These are phyloP conservation scores for Trichophyton mentagrophytes DNA, from an alignment of 2,329 filamentous ascomycete species.

Conservation along the genomic window DNA sequence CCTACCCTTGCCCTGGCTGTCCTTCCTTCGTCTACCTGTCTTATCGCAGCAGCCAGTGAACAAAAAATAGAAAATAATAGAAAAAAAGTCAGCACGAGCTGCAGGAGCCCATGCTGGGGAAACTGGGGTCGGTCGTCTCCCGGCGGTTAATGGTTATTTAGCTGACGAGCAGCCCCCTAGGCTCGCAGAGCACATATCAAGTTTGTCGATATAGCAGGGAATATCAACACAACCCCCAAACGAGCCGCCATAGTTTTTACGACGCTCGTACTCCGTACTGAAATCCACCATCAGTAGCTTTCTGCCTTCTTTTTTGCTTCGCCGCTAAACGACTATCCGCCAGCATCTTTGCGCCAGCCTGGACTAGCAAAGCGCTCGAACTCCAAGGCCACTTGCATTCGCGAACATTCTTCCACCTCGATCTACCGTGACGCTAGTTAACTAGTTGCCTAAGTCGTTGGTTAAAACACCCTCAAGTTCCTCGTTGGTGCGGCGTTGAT, in stretches of 20 bases:
- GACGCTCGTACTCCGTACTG: too few species aligned
- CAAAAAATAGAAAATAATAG: not conserved
- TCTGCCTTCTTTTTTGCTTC: not conserved
- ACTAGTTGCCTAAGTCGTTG: too few species aligned
- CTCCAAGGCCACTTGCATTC: not conserved
- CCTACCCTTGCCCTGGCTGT: not conserved
- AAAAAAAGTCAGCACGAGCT: not conserved
- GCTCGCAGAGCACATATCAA: not conserved
- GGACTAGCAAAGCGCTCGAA: not conserved
- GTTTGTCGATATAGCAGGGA: not conserved
- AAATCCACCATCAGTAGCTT: not conserved
- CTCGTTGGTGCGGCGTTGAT: not conserved
- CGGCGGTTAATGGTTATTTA: not conserved
- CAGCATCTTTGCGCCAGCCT: not conserved
- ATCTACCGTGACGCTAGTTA: not conserved
- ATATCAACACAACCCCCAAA: not conserved
- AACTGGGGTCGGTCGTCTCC: constrained; percentile 2
- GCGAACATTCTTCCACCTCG: not conserved
- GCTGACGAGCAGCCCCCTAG: not conserved
- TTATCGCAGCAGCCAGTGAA: too few species aligned
- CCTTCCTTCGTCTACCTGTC: not conserved
- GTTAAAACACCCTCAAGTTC: not conserved
- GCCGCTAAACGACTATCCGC: not conserved
- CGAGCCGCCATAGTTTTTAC: not conserved
- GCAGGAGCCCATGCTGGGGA: constrained; percentile 1